A percentile compares a stretch with the other conserved stretches of the same genome.
Evolutionary conservation across 2,329 filamentous ascomycete genomes (phyloP).

Genomic region (Beauveria sp.): DNA sequence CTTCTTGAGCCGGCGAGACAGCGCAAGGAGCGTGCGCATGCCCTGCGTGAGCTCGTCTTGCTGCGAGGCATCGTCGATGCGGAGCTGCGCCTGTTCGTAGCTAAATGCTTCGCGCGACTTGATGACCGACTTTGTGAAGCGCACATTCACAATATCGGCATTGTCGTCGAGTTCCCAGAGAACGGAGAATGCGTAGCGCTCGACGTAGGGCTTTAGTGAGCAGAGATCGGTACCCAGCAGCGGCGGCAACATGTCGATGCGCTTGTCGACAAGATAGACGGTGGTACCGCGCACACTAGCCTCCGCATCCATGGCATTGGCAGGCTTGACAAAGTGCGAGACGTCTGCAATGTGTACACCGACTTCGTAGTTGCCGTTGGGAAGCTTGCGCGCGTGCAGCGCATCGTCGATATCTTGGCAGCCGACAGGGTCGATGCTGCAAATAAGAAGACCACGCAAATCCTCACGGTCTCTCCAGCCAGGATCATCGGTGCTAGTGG

Average conservation of each 20-base stretch:
- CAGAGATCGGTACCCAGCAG: slow-evolving; percentile 93
- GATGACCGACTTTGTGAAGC: slow-evolving; percentile 97
- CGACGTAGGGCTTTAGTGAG: slow-evolving; percentile 95
- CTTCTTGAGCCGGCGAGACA: slow-evolving; percentile 88
- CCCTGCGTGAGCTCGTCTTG: slow-evolving; percentile 83
- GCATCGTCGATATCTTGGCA: slow-evolving; percentile 99
- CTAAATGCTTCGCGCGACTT: slow-evolving; percentile 94
- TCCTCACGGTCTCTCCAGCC: slow-evolving; percentile 84
- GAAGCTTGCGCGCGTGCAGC: slow-evolving; percentile 73
- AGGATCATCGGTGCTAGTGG: slow-evolving; percentile 66
- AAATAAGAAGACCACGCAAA: slow-evolving; percentile 78
- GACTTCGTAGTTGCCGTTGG: slow-evolving; percentile 92
- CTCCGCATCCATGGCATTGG: slow-evolving; percentile 94
- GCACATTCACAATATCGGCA: slow-evolving; percentile 75
- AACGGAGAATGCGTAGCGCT: slow-evolving; percentile 79
- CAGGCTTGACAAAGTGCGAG: slow-evolving; percentile 97
- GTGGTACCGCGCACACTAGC: slow-evolving; percentile 91
- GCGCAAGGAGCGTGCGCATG: slow-evolving; percentile 77
- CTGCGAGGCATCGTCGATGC: slow-evolving; percentile 83
- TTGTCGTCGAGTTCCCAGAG: slow-evolving; percentile 83
- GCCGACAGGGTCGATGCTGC: slow-evolving; percentile 92
- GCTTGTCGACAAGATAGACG: slow-evolving; percentile 96
- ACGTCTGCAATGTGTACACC: slow-evolving; percentile 98
- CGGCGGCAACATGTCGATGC: slow-evolving; percentile 98
- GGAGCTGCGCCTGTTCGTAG: slow-evolving; percentile 90